Base-by-base conservation (phyloP, 352 stramenopile species). In the Globisporangium apiculatum region DNA sequence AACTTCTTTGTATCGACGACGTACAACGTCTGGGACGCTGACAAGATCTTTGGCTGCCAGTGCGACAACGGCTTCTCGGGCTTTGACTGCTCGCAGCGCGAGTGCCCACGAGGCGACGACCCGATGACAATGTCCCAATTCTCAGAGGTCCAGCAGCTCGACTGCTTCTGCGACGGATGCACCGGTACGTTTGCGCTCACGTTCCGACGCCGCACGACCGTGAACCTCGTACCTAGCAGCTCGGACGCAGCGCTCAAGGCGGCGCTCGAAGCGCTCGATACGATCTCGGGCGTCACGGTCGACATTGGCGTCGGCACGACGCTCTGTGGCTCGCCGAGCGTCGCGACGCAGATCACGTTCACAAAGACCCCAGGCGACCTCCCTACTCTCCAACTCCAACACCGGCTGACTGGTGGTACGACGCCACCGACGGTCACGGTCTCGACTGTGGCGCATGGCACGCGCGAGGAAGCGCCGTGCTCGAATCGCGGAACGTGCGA, bases 401-500 rank as follows among this genome's bases (percentile, higher is more conserved):
- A 71, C 51, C 66, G 65, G 4, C 66, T 88, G 14, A 71, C 58
- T 31, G 69, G 67, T 4, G 66, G 55, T 3, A 63, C 52, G 4
- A 38, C 60, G 0, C 47, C 58, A 0, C 35, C 65, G 11, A 7
- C 57, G 35, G 50, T 74, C 46, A 62, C 57, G 4, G 38, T 74
- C 36, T 51, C 55, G 9, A 42, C 60, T 0, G 48, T 56, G 11
- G 65, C 63, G 11, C 56, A 68, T 18, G 81, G 81, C 17, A 87
- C 71, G 0, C 74, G 73, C 3, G 78, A 86, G 45, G 71, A 81
- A 45, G 62, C 53, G 5, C 73, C 95, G 65, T 98, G 94, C 66
- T 92, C 87, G 0, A 97, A 97, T 63, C 74, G 71, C 40, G 86
- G 86, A 17, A 42, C 56, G 2, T 96, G 85, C 37, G 72, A 95